Evolutionary conservation across 176 grass and related monocot genomes (phyloP), one percentile per base, ranked within the genome.

Genomic region (Eragrostis curvula): DNA sequence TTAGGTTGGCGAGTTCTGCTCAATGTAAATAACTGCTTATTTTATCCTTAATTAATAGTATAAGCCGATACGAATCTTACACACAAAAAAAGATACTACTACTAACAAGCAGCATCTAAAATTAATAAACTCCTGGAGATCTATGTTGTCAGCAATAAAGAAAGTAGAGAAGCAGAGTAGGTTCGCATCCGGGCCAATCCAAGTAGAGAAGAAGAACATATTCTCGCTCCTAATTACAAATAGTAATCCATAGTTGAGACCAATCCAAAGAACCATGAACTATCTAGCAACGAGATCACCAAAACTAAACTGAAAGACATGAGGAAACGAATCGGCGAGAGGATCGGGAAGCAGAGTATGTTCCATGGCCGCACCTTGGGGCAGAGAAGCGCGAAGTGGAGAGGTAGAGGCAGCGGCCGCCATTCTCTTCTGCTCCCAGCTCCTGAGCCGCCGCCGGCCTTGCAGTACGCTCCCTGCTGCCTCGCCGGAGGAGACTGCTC

Each of bases 281-380:
- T 17, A 64, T 13, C 5, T 3, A 29, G 1, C 29, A 62, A 29
- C 23, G 20, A 10, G 13, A 0, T 6, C 24, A 15, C 0, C 53
- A 9, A 14, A 8, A 11, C 0, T n/a, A 9, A 3, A 41, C 1
- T 5, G 18, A 3, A 18, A 52, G 48, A 28, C 1, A 16, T 3
- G 15, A 6, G 45, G 2, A 17, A 3, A 46, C 8, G 17, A 41
- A 40, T 5, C 36, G 50, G 12, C 17, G 5, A 39, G 32, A 3
- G 55, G 14, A 52, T 12, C 12, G 15, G 15, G 58, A 13, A 16
- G 11, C 16, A 29, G 20, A 11, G 57, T 1, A 45, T 48, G 13
- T 7, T 55, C 61, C 49, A 76, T 23, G 73, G 83, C 20, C 43
- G 83, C 30, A 84, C 82, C 82, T 66, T 74, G 84, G 23, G 78